phyloP scores from a whole-genome alignment of 1,139 yeast genomes.

The Zygoascus hellenicus region DNA sequence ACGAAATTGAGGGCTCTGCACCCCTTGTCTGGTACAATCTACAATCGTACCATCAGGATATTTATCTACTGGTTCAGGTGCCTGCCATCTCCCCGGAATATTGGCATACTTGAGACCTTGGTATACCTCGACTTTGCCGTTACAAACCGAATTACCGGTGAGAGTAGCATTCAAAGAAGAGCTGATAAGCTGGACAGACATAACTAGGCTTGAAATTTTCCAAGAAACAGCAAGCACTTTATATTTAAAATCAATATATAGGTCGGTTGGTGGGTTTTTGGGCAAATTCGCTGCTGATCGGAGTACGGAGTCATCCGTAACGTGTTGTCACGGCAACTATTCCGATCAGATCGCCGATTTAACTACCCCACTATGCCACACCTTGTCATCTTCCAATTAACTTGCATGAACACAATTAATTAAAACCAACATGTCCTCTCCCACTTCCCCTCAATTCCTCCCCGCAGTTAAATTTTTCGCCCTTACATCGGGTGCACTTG shows the following conservation, averaged over 20 bases:
- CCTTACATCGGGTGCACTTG: neutral
- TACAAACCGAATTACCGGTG: neutral
- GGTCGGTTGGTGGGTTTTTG: neutral
- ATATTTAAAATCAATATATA: neutral
- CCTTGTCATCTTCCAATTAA: too few species aligned
- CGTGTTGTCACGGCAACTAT: neutral
- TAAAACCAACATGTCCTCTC: too few species aligned
- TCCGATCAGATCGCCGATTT: neutral
- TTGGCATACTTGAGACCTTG: constrained; percentile 3
- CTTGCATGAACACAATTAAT: too few species aligned
- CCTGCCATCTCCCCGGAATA: constrained; percentile 3
- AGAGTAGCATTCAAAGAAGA: constrained; percentile 3
- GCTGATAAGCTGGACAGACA: neutral
- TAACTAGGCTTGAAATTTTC: neutral
- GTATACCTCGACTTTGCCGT: constrained; percentile 2
- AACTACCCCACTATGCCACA: neutral
- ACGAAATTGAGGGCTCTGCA: constrained; percentile 7
- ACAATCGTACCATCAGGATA: neutral
- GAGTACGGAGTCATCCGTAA: too few species aligned
- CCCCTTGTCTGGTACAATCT: constrained; percentile 4
- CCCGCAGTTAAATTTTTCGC: neutral
- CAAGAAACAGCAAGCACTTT: neutral
- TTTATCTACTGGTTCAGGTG: neutral
- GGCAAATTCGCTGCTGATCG: too few species aligned
- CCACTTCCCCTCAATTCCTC: too few species aligned